These are phyloP conservation scores for Penicillium sp. DNA, from an alignment of 2,329 filamentous ascomycete species.

Conservation along the genomic window DNA sequence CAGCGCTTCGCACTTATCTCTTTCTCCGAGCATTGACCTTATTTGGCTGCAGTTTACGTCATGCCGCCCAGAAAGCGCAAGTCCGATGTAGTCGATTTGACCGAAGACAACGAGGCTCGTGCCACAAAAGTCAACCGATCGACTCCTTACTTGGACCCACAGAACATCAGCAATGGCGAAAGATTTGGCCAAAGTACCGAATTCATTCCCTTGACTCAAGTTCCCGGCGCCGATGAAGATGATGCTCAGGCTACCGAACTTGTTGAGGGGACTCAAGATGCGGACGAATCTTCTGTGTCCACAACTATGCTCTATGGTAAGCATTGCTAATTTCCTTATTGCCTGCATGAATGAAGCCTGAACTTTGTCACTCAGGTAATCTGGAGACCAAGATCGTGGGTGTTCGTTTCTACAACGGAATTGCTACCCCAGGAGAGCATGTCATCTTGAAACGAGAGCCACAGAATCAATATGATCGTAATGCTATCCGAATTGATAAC, in stretches of 20 bases:
- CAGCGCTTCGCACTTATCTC: not conserved
- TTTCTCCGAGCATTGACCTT: not conserved
- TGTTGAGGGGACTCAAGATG: slow-evolving; percentile 33
- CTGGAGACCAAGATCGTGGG: slow-evolving; percentile 60
- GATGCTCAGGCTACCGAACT: slow-evolving; percentile 36
- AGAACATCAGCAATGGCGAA: slow-evolving; percentile 19
- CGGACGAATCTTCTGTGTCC: slow-evolving; percentile 36
- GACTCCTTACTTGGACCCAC: not conserved
- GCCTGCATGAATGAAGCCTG: not conserved
- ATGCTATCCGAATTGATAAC: slow-evolving; percentile 78
- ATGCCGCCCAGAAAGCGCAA: slow-evolving; percentile 19
- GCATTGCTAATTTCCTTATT: not conserved
- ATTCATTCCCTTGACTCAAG: slow-evolving; percentile 34
- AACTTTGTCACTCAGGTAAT: slow-evolving; percentile 25
- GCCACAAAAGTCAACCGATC: slow-evolving; percentile 6
- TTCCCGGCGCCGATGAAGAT: slow-evolving; percentile 34
- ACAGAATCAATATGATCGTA: slow-evolving; percentile 67
- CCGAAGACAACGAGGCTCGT: not conserved
- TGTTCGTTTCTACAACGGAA: slow-evolving; percentile 62
- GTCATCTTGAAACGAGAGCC: slow-evolving; percentile 67
- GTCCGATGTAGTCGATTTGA: slow-evolving; percentile 11
- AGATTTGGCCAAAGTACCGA: slow-evolving; percentile 29
- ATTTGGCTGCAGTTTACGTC: not conserved
- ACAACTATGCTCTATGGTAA: slow-evolving; percentile 41
- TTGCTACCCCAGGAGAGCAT: slow-evolving; percentile 62